Conservation (phyloP, 2,329 filamentous ascomycete species). For the Aspergillus thermomutatus region DNA sequence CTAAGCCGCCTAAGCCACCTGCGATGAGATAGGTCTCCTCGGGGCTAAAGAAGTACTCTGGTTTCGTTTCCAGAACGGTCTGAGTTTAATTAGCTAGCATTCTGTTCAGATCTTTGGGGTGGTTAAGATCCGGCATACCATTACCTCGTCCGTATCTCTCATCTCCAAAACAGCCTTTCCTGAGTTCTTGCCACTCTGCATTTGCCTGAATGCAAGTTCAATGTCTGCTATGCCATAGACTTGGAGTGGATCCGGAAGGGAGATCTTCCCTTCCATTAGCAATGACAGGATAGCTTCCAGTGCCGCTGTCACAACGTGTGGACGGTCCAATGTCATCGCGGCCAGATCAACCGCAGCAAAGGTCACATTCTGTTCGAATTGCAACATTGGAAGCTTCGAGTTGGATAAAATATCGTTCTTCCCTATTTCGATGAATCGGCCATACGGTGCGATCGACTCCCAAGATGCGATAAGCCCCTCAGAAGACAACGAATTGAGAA, state of each 20-base stretch:
- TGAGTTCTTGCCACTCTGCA: slow-evolving; percentile 35
- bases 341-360: slow-evolving; percentile 6
- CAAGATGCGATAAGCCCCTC: slow-evolving; percentile 25
- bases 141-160: slow-evolving; percentile 1
- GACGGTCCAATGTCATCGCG: slow-evolving; percentile 3
- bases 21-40: slow-evolving; percentile 29
- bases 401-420: slow-evolving; percentile 7
- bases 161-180: slow-evolving; percentile 37
- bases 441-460: slow-evolving; percentile 24
- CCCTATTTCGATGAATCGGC: slow-evolving; percentile 19
- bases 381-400: slow-evolving; percentile 10
- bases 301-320: background rate
- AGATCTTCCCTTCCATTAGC: slow-evolving; percentile 16
- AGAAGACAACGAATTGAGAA: slow-evolving; percentile 24
- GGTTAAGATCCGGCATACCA: background rate
- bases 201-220: slow-evolving; percentile 24
- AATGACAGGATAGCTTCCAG: slow-evolving; percentile 1
- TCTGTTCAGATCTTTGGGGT: background rate
- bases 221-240: slow-evolving; percentile 25
- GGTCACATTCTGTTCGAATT: slow-evolving; percentile 6
- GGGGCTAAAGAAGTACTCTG: background rate
- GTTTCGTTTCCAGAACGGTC: slow-evolving; percentile 5
- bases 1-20: slow-evolving; percentile 34
- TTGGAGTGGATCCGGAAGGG: slow-evolving; percentile 27
- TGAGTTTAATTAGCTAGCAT: background rate